Conservation (phyloP, 257 asterid species). For the Handroanthus guayacan region DNA sequence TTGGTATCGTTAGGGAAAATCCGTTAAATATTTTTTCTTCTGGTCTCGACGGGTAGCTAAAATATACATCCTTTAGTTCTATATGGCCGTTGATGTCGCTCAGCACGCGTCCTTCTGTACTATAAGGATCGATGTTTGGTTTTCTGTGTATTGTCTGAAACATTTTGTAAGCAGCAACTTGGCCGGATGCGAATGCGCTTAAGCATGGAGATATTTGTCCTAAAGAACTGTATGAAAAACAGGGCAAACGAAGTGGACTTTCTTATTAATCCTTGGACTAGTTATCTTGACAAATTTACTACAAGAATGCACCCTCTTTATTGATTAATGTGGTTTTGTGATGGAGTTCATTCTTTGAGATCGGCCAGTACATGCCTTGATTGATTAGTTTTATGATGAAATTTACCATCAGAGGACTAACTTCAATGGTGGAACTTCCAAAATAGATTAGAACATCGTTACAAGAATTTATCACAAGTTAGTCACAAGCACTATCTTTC, state of each 20-base stretch:
- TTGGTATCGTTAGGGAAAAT: constrained; percentile 42
- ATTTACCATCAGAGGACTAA: no score
- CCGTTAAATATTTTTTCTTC: constrained; percentile 46
- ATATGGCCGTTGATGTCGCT: constrained; percentile 48
- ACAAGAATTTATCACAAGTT: no score
- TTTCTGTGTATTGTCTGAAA: constrained; percentile 47
- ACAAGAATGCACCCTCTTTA: no score
- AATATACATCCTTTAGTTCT: constrained; percentile 54
- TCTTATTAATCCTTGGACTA: neutral
- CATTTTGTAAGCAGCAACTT: constrained; percentile 56
- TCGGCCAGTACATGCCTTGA: no score
- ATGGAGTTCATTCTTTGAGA: no score
- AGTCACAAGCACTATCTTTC: no score
- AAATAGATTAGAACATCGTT: no score
- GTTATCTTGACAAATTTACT: no score
- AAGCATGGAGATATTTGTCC: constrained; percentile 61
- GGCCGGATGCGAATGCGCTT: constrained; percentile 58
- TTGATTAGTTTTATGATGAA: no score
- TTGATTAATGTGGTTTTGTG: no score
- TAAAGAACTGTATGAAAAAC: constrained; percentile 46
- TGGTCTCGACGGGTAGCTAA: constrained; percentile 61
- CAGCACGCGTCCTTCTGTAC: constrained; percentile 39
- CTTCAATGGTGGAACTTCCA: no score
- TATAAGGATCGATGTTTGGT: constrained; percentile 58
- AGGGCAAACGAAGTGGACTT: neutral